A percentile compares a stretch with the other conserved stretches of the same genome.
Conservation (phyloP, 1,284 basidiomycete species). For the Phenoliferia sp. region DNA sequence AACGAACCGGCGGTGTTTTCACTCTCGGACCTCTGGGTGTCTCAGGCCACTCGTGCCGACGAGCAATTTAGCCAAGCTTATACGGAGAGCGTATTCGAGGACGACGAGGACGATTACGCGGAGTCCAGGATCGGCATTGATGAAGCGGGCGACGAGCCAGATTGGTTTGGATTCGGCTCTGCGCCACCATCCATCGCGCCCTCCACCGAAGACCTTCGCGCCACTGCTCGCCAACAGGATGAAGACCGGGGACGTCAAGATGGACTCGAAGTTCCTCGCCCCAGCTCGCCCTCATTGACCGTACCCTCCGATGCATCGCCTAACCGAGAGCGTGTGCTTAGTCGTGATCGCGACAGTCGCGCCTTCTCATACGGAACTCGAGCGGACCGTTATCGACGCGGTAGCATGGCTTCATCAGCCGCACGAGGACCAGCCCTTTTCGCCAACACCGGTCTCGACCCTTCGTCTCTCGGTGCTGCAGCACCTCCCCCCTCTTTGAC, state of each 20-base stretch:
- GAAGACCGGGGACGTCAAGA: background rate
- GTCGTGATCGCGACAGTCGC: conserved; percentile 32
- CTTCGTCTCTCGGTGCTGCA: conserved; percentile 12
- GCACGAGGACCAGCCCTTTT: conserved; percentile 66
- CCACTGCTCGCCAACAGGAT: conserved; percentile 16
- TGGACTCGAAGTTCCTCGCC: background rate
- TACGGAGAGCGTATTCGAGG: conserved; percentile 60
- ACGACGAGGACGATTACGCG: conserved; percentile 47
- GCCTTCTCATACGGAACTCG: conserved; percentile 9
- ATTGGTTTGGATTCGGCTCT: conserved; percentile 24
- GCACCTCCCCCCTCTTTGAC: background rate
- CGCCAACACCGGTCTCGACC: conserved; percentile 63
- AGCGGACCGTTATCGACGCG: conserved; percentile 8
- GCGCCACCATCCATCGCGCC: conserved; percentile 33
- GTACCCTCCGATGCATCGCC: conserved; percentile 13
- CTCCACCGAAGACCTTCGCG: conserved; percentile 32
- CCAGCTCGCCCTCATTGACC: conserved; percentile 6
- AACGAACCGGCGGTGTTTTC: conserved; percentile 85
- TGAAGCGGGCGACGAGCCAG: conserved; percentile 11
- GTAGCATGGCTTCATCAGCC: conserved; percentile 46
- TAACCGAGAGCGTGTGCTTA: conserved; percentile 40
- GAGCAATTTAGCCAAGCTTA: conserved; percentile 47
- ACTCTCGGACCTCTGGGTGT: conserved; percentile 88
- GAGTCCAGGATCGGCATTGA: conserved; percentile 39
- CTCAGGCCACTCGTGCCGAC: conserved; percentile 83